Conservation (phyloP, 2,329 filamentous ascomycete species). For the Aspergillus ibericus region DNA sequence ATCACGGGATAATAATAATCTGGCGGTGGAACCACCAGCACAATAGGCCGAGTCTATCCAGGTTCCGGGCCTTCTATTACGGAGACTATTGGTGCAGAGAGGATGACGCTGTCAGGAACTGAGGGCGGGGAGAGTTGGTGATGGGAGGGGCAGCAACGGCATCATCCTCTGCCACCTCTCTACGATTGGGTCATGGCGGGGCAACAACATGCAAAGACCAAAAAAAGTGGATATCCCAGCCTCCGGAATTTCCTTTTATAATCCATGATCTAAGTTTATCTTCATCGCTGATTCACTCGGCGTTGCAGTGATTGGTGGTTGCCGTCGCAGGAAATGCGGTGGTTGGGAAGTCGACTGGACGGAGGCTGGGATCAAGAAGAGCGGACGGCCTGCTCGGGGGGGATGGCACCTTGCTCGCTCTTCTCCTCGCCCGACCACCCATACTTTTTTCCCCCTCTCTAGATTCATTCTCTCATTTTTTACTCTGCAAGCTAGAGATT, state of each 20-base stretch:
- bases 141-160: constrained; percentile 1
- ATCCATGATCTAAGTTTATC: constrained; percentile 2
- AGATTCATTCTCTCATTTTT: background rate
- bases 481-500: background rate
- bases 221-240: constrained; percentile 4
- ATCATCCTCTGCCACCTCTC: background rate
- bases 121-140: background rate
- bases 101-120: constrained; percentile 7
- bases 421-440: background rate
- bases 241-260: constrained; percentile 7
- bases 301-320: constrained; percentile 14
- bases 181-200: background rate
- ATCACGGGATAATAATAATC: background rate
- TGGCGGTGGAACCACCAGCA: background rate
- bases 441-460: background rate
- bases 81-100: background rate
- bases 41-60: background rate
- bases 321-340: constrained; percentile 33
- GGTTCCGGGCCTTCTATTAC: background rate
- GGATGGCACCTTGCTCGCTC: background rate
- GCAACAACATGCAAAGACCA: background rate
- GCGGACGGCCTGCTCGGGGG: background rate
- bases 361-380: constrained; percentile 33
- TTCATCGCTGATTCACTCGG: constrained; percentile 1
- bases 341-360: constrained; percentile 31